Conservation (phyloP, 768 basidiomycete genomes). For the Boletus tylopilopsis region DNA sequence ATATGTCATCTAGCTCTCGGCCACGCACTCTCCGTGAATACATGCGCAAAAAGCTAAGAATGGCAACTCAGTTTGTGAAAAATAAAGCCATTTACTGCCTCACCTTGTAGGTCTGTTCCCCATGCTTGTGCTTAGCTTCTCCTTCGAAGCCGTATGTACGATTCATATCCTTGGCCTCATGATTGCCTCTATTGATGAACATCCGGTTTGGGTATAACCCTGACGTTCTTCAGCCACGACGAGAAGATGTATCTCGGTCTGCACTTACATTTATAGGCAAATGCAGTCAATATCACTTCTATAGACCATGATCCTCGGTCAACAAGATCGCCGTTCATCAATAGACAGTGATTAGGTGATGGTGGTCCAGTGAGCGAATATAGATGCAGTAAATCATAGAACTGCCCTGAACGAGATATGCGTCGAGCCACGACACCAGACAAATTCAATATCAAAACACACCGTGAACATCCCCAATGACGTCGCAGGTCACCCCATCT, state of each 20-base stretch:
- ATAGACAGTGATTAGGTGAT: conserved; percentile 73
- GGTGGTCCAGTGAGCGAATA: conserved; percentile 84
- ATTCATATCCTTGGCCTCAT: conserved; percentile 98
- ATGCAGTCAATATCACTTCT: conserved; percentile 88
- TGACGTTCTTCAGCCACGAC: conserved; percentile 29
- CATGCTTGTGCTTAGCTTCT: conserved; percentile 95
- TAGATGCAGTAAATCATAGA: conserved; percentile 89
- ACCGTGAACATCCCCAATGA: conserved; percentile 98
- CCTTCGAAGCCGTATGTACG: conserved; percentile 91
- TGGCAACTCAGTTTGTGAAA: conserved; percentile 4
- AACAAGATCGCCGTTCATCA: conserved; percentile 96
- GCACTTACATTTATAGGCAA: conserved; percentile 88
- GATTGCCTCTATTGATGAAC: conserved; percentile 95
- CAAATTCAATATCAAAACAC: conserved; percentile 14
- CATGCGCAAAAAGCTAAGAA: conserved; percentile 81
- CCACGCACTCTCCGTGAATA: conserved; percentile 79
- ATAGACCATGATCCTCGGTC: conserved; percentile 96
- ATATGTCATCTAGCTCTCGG: neutral
- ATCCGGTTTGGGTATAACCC: conserved; percentile 90
- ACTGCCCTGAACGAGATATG: conserved; percentile 62
- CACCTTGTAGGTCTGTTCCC: conserved; percentile 92
- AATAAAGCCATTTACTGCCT: neutral
- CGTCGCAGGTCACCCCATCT: conserved; percentile 81
- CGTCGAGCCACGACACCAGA: neutral
- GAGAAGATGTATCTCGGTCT: neutral